Evolutionary conservation across 2,329 filamentous ascomycete species (phyloP), one percentile per base, ranked within the genome.

Genomic region (Exophiala sideris): DNA sequence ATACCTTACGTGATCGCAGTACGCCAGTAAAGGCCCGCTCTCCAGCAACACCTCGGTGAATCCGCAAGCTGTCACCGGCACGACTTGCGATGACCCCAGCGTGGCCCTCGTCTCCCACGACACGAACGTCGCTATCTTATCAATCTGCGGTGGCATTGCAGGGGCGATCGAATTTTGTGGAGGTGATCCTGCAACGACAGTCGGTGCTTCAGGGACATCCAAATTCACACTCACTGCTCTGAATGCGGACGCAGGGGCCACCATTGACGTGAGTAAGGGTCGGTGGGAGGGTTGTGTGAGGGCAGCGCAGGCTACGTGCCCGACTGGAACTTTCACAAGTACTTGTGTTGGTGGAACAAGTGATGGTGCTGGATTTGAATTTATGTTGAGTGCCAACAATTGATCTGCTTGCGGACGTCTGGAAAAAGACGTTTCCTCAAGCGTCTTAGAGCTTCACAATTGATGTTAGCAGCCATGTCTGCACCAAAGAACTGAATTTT

Each of bases 241-340:
- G 20, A 57, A 52, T 20, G 52, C 52, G 4, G 68, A 70, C 12
- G 52, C 62, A 1, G 78, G 76, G 8, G 72, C 74, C 18, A 77
- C 73, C 12, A 81, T 83, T 66, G 77, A 76, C 67, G 72, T 82
- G 56, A 73, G 72, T 44, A 81, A 81, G 68, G 72, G 71, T 16
- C 68, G 73, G 20, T 80, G 79, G 79, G 76, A 81, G 66, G 70
- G 73, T 47, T 82, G 80, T 63, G 73, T 82, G 48, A 72, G 76
- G 38, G 79, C 80, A 12, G 80, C 79, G 45, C 66, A 75, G 52
- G 74, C 76, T 54, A 72, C 74, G 42, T 81, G 78, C 64, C 77
- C 76, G 16, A 76, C 73, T 6, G 78, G 78, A 14, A 78, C 74
- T 56, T 69, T 50, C 29, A 57, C 14, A 29, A 57, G 54, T 79